phyloP scores from a whole-genome alignment of 2,329 filamentous ascomycete species.

The Fusarium illudens region DNA sequence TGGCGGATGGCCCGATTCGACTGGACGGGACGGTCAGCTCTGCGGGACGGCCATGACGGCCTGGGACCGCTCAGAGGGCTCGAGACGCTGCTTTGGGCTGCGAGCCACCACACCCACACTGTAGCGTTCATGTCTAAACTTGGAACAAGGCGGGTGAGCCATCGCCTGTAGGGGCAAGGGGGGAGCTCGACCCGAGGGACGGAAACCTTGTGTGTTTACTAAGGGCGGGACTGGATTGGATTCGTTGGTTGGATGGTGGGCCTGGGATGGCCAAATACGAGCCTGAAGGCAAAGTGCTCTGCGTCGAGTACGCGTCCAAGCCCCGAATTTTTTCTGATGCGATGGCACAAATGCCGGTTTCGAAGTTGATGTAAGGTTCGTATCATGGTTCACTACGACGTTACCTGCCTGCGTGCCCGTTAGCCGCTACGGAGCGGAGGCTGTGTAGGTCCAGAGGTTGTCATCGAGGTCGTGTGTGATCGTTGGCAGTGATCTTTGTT shows the following conservation, averaged over 20 bases:
- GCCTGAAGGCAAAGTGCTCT: conserved; percentile 7
- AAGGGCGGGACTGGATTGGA: conserved; percentile 29
- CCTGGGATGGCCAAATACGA: conserved; percentile 29
- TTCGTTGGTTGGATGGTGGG: conserved; percentile 19
- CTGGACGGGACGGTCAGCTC: conserved; percentile 3
- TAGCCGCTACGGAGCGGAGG: not conserved
- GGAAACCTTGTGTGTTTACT: conserved; percentile 33
- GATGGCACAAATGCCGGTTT: conserved; percentile 14
- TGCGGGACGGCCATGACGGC: not conserved
- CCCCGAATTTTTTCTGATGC: conserved; percentile 3
- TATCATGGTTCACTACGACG: not conserved
- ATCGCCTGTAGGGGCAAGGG: conserved; percentile 36
- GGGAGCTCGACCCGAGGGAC: conserved; percentile 22
- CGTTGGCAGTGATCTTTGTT: not conserved
- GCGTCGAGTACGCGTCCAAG: conserved; percentile 27
- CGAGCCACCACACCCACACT: conserved; percentile 13
- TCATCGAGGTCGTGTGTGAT: not conserved
- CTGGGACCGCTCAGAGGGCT: not conserved
- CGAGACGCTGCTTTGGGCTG: not conserved
- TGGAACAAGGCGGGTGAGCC: conserved; percentile 34
- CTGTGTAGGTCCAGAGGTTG: too few relatives aligned
- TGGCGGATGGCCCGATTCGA: conserved; percentile 22
- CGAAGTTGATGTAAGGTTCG: not conserved
- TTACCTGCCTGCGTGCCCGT: conserved; percentile 1
- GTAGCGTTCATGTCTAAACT: conserved; percentile 33